Percentiles rank a stretch among this genome's conserved stretches.
Conservation (phyloP, 257 asterid genomes). For the Solanum bulbocastanum region DNA sequence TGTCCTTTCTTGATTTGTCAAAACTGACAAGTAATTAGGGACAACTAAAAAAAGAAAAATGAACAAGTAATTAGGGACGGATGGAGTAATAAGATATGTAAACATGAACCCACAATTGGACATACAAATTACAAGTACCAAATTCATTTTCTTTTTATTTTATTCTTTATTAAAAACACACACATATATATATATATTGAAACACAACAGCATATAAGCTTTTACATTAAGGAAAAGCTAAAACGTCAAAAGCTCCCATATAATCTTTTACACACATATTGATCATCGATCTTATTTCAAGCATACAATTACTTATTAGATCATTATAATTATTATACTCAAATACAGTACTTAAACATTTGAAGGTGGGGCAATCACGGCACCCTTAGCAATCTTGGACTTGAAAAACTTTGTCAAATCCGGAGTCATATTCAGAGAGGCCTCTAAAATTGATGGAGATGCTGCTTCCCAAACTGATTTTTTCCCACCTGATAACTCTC, state of each 20-base stretch:
- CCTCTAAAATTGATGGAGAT: constrained; percentile 23
- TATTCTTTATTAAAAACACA: background rate
- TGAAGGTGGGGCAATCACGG: background rate
- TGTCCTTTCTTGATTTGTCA: too few species aligned
- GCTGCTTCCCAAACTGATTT: constrained; percentile 17
- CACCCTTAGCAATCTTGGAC: background rate
- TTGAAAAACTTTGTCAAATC: constrained; percentile 7
- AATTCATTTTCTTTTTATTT: background rate
- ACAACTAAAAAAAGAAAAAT: too few species aligned
- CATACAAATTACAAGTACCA: background rate
- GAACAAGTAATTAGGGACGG: too few species aligned
- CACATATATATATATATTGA: background rate
- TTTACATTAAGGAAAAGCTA: too few species aligned
- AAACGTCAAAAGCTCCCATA: too few species aligned
- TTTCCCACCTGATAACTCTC: constrained; percentile 8
- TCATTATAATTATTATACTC: background rate
- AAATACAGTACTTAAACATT: background rate
- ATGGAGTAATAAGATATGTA: background rate
- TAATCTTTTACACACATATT: too few species aligned
- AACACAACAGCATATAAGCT: too few species aligned
- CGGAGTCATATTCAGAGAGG: constrained; percentile 13
- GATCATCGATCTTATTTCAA: background rate
- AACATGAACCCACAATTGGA: background rate
- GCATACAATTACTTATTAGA: background rate
- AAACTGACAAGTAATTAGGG: too few species aligned